Evolutionary conservation across 2,329 filamentous ascomycete species (phyloP).

Genomic region (Xylariaceae sp.): DNA sequence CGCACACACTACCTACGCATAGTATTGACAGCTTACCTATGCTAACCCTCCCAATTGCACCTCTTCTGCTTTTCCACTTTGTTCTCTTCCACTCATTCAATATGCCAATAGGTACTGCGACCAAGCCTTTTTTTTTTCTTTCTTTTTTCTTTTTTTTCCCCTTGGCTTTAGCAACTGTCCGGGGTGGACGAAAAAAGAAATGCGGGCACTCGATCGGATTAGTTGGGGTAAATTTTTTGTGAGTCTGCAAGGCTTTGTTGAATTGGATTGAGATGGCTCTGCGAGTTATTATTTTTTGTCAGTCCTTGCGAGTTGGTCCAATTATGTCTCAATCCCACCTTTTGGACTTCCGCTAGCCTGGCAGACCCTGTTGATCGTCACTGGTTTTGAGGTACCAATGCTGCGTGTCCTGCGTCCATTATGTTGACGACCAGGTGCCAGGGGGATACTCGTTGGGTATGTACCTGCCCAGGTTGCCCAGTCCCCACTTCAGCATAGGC

Average conservation of each 20-base stretch:
- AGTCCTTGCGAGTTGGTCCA: constrained; percentile 18
- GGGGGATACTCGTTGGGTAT: constrained; percentile 11
- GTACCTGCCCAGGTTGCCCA: no score
- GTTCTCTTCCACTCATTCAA: no score
- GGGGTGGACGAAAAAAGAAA: constrained; percentile 10
- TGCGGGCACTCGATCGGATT: constrained; percentile 30
- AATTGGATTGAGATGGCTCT: constrained; percentile 25
- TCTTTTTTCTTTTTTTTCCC: neutral
- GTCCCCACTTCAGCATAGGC: constrained; percentile 10
- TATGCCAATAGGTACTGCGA: no score
- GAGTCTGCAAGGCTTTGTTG: constrained; percentile 28
- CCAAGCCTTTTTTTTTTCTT: neutral
- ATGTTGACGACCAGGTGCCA: neutral
- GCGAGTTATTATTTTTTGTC: constrained; percentile 19
- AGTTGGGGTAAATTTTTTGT: constrained; percentile 38
- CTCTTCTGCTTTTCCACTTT: neutral
- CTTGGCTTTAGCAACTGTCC: neutral
- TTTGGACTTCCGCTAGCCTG: constrained; percentile 17
- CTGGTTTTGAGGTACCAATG: neutral
- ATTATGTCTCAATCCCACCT: constrained; percentile 8
- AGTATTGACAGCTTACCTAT: no score
- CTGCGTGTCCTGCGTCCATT: neutral
- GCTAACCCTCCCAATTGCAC: neutral
- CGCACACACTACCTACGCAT: no score
- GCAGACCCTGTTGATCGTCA: constrained; percentile 21